A percentile compares a stretch with the other conserved stretches of the same genome.
These are phyloP conservation scores for Melaleuca alternifolia DNA, from an alignment of 345 rosid genomes.

Conservation along the genomic window DNA sequence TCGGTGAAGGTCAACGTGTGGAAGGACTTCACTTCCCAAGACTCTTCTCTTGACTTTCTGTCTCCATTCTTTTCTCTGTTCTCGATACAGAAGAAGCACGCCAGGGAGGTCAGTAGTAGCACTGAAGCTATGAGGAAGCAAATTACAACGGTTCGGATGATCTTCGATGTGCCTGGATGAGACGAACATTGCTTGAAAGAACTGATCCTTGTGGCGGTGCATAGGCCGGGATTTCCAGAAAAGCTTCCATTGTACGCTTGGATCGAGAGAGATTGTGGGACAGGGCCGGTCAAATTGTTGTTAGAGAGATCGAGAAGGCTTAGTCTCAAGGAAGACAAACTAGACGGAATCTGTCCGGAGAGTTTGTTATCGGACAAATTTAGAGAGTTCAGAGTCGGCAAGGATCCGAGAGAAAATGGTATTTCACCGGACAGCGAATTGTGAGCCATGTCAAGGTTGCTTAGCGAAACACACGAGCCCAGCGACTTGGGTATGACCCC, in stretches of 20 bases:
- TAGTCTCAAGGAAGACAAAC: conserved; percentile 53
- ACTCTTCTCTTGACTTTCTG: conserved; percentile 49
- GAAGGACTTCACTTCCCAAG: conserved; percentile 80
- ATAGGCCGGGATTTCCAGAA: conserved; percentile 56
- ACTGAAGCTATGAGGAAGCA: conserved; percentile 39
- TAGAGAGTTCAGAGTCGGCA: conserved; percentile 60
- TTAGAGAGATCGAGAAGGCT: conserved; percentile 78
- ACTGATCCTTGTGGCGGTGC: conserved; percentile 40
- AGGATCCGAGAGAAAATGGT: conserved; percentile 53
- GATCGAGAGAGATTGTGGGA: conserved; percentile 57
- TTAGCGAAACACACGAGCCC: conserved; percentile 53
- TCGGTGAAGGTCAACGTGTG: conserved; percentile 57
- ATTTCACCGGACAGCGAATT: conserved; percentile 61
- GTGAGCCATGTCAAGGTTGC: conserved; percentile 51
- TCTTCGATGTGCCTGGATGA: conserved; percentile 30
- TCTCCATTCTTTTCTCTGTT: conserved; percentile 36
- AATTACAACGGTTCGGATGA: conserved; percentile 27
- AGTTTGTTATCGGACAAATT: conserved; percentile 61
- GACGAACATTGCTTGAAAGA: conserved; percentile 43
- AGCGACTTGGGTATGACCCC: conserved; percentile 54
- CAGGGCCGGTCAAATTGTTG: conserved; percentile 51
- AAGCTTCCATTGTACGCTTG: conserved; percentile 74
- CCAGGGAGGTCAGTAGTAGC: conserved; percentile 44
- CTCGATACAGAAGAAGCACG: conserved; percentile 39
- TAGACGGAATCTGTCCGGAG: conserved; percentile 55